Evolutionary conservation across 768 basidiomycete genomes (phyloP).

Genomic region (Cubamyces lactineus): DNA sequence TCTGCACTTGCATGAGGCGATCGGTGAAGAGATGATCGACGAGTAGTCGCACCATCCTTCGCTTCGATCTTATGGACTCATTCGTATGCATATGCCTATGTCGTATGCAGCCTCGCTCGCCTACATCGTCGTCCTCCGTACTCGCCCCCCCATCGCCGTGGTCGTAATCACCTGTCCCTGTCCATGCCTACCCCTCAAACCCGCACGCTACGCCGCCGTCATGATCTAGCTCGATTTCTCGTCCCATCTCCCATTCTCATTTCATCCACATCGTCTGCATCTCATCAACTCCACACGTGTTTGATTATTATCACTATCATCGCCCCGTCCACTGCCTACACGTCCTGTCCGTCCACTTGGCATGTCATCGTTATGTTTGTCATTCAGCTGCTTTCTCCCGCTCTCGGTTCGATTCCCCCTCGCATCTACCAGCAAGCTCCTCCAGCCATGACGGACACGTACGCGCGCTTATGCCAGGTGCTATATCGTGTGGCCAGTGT

Average conservation of each 20-base stretch:
- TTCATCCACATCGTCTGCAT: slow-evolving; percentile 23
- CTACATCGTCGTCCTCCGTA: slow-evolving; percentile 3
- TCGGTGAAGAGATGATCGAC: slow-evolving; percentile 49
- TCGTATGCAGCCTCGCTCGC: slow-evolving; percentile 17
- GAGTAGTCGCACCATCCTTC: slow-evolving; percentile 36
- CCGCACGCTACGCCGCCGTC: slow-evolving; percentile 22
- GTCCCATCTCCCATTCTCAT: slow-evolving; percentile 20
- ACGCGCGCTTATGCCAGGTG: slow-evolving; percentile 19
- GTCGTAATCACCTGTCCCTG: slow-evolving; percentile 19
- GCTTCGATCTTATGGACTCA: slow-evolving; percentile 3
- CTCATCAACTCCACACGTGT: slow-evolving; percentile 28
- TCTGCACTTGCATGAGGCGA: slow-evolving; percentile 43
- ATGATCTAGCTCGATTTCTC: slow-evolving; percentile 22
- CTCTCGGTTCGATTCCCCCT: slow-evolving; percentile 23
- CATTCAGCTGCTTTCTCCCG: slow-evolving; percentile 27
- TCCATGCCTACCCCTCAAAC: slow-evolving; percentile 8
- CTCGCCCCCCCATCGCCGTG: slow-evolving; percentile 2
- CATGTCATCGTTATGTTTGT: slow-evolving; percentile 30
- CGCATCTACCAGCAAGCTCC: slow-evolving; percentile 9
- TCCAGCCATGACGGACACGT: slow-evolving; percentile 17
- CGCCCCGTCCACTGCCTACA: slow-evolving; percentile 21
- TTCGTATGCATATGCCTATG: slow-evolving; percentile 25
- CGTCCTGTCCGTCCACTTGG: slow-evolving; percentile 24
- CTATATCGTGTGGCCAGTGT: slow-evolving; percentile 19
- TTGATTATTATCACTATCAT: slow-evolving; percentile 32